Evolutionary conservation across 2,329 filamentous ascomycete species (phyloP).

Genomic region (Pseudocercospora musae): DNA sequence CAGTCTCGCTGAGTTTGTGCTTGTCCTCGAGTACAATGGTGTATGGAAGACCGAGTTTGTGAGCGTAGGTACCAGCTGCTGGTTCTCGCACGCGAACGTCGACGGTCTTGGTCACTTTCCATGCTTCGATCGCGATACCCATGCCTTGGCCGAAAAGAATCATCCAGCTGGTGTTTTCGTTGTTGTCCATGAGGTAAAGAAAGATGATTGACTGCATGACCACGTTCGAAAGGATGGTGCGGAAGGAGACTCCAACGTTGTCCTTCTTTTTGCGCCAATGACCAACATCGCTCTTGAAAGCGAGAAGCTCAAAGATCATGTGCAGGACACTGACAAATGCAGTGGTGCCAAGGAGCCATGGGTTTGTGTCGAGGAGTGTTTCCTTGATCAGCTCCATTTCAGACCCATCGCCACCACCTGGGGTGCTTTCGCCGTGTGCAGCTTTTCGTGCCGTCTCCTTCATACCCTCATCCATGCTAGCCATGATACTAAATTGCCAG

Average conservation of each 20-base stretch:
- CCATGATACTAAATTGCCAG: slow-evolving; percentile 87
- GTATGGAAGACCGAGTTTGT: slow-evolving; percentile 56
- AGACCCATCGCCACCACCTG: slow-evolving; percentile 79
- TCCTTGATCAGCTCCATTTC: slow-evolving; percentile 98
- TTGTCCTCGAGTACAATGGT: slow-evolving; percentile 89
- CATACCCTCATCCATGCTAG: slow-evolving; percentile 80
- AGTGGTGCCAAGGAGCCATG: slow-evolving; percentile 82
- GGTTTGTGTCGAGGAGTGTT: slow-evolving; percentile 89
- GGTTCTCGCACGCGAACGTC: slow-evolving; percentile 76
- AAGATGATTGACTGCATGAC: slow-evolving; percentile 97
- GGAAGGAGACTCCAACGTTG: slow-evolving; percentile 92
- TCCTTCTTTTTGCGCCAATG: slow-evolving; percentile 99
- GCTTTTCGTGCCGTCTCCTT: slow-evolving; percentile 78
- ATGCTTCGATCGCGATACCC: slow-evolving; percentile 73
- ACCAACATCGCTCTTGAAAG: slow-evolving; percentile 94
- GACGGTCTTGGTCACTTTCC: slow-evolving; percentile 96
- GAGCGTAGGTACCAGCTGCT: slow-evolving; percentile 62
- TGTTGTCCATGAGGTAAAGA: slow-evolving; percentile 95
- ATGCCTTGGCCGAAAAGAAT: slow-evolving; percentile 90
- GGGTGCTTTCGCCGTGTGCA: slow-evolving; percentile 66
- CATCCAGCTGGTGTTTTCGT: slow-evolving; percentile 98
- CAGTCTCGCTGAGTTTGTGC: slow-evolving; percentile 89
- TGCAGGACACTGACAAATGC: slow-evolving; percentile 81
- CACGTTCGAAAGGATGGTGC: slow-evolving; percentile 93
- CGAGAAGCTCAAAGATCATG: slow-evolving; percentile 91